Evolutionary conservation across 2,329 filamentous ascomycete species (phyloP), one percentile per base, ranked within the genome.

Genomic region (Diaporthe aspalathi): DNA sequence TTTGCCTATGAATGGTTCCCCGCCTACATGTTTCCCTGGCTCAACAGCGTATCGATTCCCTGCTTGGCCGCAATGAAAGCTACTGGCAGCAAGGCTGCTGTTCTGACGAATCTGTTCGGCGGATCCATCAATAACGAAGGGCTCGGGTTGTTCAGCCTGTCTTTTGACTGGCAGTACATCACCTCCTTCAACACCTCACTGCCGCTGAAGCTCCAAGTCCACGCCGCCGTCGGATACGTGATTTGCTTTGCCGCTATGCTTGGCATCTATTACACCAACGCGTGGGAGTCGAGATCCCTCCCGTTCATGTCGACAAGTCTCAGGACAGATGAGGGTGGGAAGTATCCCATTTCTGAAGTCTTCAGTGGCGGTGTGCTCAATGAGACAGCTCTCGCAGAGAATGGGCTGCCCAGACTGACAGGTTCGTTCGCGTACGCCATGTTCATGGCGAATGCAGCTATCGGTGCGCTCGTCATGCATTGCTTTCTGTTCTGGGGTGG

Each of bases 361-460:
- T 86, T 86, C 68, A 72, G 73, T 3, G 79, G 78, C 2, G 82
- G 81, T 29, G 72, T 86, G 17, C 79, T 89, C 27, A 77, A 86
- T 73, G 70, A 84, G 69, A 73, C 76, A 0, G 82, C 83, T 0
- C 68, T 89, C 29, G 77, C 77, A 0, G 75, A 79, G 32, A 81
- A 83, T 62, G 87, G 87, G 1, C 71, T 85, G 3, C 87, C 87
- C 0, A 81, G 76, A 9, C 76, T 89, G 3, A 83, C 83, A 0
- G 87, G 85, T 1, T 82, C 78, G 0, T 89, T 89, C 74, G 86
- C 86, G 0, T 88, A 84, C 54, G 79, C 83, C 2, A 82, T 89
- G 80, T 84, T 89, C 72, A 89, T 89, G 80, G 85, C 87, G 2
- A 89, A 89, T 77, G 85, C 85, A 73, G 86, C 87, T 40, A 90